Evolutionary conservation across 371 early-diverging fungal genomes (phyloP).

Genomic region (Haplosporangium sp.): DNA sequence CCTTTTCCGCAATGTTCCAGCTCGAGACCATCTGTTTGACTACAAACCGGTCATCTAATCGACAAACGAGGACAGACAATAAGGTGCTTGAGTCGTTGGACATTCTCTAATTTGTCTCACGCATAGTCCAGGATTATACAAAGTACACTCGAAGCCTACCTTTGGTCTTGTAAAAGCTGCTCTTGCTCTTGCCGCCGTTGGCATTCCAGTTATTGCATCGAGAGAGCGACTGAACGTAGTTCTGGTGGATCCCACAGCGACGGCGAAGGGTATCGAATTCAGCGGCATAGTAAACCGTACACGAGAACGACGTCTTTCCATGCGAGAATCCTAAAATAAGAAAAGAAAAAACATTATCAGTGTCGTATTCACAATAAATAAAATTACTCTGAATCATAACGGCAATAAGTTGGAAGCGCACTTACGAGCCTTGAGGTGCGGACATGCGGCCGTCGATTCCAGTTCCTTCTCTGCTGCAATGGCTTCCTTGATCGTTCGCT

Average conservation of each 20-base stretch:
- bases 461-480: slow-evolving; percentile 21
- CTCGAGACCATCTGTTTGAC: slow-evolving; percentile 87
- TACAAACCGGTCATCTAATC: slow-evolving; percentile 84
- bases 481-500: slow-evolving; percentile 16
- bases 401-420: background rate
- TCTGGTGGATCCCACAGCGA: slow-evolving; percentile 80
- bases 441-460: slow-evolving; percentile 16
- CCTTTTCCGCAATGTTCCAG: slow-evolving; percentile 83
- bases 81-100: no score
- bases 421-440: slow-evolving; percentile 53
- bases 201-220: slow-evolving; percentile 85
- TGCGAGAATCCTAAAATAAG: slow-evolving; percentile 71
- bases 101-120: no score
- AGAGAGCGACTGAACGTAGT: slow-evolving; percentile 80
- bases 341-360: slow-evolving; percentile 1
- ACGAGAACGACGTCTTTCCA: slow-evolving; percentile 77
- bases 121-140: background rate
- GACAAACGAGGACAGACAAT: background rate
- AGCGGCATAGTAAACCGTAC: slow-evolving; percentile 87
- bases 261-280: slow-evolving; percentile 89
- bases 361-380: background rate
- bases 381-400: background rate
- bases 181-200: slow-evolving; percentile 85
- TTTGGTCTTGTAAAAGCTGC: slow-evolving; percentile 71
- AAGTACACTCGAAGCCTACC: slow-evolving; percentile 49